Base-by-base conservation (phyloP, 73 alveolate species). In the Paramecium sonneborni region DNA sequence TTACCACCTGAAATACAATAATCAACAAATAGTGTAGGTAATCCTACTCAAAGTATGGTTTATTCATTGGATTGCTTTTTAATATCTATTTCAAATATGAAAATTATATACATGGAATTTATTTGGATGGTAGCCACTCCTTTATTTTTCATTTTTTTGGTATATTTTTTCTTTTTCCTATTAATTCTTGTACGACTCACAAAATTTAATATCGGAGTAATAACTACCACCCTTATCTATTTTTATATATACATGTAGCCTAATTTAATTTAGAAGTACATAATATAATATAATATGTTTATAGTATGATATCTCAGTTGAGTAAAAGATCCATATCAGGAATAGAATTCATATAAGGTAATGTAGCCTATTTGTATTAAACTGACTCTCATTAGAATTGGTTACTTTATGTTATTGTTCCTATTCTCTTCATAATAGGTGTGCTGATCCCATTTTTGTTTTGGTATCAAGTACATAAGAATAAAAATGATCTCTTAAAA, bases 91-190 rank as follows among this genome's bases (percentile, higher is more conserved):
- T 30, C 76, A 43, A 20, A 26, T 11, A 5, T 79, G 8, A 41
- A 21, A 38, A 43, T 79, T 9, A 79, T 79, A 26, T 79, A 79
- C 30, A 41, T 79, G 24, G 48, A 44, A 43, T 38, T 79, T 23
- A 79, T 79, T 43, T 79, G 90, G 90, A 46, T 46, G 69, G 1
- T 79, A 10, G 32, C 52, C 15, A 79, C 90, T n/a, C 90, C 90
- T 14, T 43, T 79, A 12, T 44, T 79, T 23, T 79, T 43, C 74
- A 79, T 79, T 43, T 20, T 23, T 24, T 11, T 79, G 0, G 41
- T 79, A 5, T 79, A 41, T 14, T 11, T 79, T 24, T 0, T 20
- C 21, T 79, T 18, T 46, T 30, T 79, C n/a, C 1, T 44, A 4
- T 8, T 79, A 3, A 15, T 79, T 21, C 0, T 26, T 0, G 9